These are phyloP conservation scores for Neospermospora avenae DNA, from an alignment of 2,329 filamentous ascomycete genomes.

Conservation along the genomic window DNA sequence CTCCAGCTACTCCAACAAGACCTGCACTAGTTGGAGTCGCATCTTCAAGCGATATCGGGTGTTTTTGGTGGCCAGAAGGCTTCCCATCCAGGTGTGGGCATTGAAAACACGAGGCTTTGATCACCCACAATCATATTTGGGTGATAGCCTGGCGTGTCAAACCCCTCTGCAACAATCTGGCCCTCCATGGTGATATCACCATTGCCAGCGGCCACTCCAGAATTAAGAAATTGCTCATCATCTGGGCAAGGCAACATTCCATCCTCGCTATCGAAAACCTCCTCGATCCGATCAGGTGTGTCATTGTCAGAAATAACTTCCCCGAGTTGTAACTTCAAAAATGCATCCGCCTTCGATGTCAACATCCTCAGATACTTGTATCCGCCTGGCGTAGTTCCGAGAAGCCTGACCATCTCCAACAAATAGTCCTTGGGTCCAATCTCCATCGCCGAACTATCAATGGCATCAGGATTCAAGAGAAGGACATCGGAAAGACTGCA, in stretches of 20 bases:
- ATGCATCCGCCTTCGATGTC: not conserved
- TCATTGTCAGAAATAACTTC: conserved; percentile 7
- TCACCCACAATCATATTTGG: not conserved
- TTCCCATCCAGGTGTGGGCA: not conserved
- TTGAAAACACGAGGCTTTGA: not conserved
- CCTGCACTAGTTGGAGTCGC: not conserved
- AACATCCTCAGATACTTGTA: conserved; percentile 14
- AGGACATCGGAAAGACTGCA: conserved; percentile 35
- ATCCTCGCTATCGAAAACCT: not conserved
- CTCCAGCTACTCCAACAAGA: not conserved
- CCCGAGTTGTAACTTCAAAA: not conserved
- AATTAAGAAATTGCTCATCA: not conserved
- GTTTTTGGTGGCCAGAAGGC: not conserved
- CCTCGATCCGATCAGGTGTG: conserved; percentile 2
- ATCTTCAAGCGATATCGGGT: not conserved
- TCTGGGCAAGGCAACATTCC: not conserved
- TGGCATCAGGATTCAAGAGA: conserved; percentile 10
- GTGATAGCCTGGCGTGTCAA: not conserved
- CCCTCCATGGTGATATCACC: not conserved
- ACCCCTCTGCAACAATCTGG: not conserved
- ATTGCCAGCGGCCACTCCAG: not conserved
- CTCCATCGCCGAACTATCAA: conserved; percentile 5
- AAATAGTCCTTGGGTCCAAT: conserved; percentile 18
- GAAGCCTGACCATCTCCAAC: conserved; percentile 14
- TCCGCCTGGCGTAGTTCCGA: conserved; percentile 11